These are phyloP conservation scores for Micromonas pusilla DNA, from an alignment of 139 green algal species.

Conservation along the genomic window DNA sequence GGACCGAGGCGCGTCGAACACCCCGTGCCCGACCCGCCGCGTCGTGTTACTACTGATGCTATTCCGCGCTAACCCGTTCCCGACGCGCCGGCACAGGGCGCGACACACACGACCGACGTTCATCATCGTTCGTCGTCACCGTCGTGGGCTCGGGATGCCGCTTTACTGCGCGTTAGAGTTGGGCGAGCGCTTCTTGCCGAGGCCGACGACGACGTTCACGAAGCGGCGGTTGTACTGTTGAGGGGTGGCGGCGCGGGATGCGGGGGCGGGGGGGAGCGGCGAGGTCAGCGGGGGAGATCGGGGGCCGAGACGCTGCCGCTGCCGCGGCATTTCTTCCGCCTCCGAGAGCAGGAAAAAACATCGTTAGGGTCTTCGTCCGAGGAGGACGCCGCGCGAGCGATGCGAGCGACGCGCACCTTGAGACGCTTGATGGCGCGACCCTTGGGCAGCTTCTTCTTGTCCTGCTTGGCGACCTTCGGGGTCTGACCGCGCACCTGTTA, in stretches of 20 bases:
- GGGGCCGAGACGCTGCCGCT: too few relatives aligned
- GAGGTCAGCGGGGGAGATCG: too few relatives aligned
- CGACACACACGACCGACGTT: too few relatives aligned
- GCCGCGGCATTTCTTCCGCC: too few relatives aligned
- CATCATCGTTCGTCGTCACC: too few relatives aligned
- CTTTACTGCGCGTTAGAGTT: conserved; percentile 51
- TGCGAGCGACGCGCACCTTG: conserved; percentile 25
- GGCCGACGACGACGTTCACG: conserved; percentile 80
- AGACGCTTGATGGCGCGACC: conserved; percentile 90
- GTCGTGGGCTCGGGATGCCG: too few relatives aligned
- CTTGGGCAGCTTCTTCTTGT: conserved; percentile 93
- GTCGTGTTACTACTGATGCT: neutral
- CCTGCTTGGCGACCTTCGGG: conserved; percentile 97
- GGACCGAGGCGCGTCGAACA: neutral
- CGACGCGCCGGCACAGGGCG: too few relatives aligned
- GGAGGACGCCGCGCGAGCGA: neutral
- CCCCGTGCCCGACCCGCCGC: neutral
- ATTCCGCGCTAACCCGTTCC: too few relatives aligned
- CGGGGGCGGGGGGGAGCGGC: neutral
- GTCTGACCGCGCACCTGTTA: conserved; percentile 97
- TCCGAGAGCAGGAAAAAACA: neutral
- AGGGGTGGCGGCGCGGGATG: neutral
- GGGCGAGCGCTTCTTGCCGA: conserved; percentile 80
- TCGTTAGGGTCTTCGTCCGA: neutral
- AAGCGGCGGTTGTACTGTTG: conserved; percentile 95